A percentile compares a stretch with the other conserved stretches of the same genome.
phyloP scores from a whole-genome alignment of 345 rosid species.

The Dipteronia sinensis region DNA sequence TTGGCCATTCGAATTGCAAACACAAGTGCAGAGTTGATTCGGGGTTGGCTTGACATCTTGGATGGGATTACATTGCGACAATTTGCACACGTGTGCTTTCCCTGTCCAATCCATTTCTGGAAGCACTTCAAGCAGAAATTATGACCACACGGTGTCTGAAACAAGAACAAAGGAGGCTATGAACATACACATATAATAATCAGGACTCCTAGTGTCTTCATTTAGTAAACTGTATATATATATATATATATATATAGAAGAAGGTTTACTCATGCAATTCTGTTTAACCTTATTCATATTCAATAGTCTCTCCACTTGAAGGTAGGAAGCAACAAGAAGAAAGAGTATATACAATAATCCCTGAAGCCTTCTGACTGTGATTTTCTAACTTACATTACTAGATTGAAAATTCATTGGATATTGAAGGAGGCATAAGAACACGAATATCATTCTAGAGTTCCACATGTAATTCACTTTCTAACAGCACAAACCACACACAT shows the following conservation, averaged over 20 bases:
- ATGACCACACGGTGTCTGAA: slow-evolving; percentile 85
- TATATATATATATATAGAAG: not conserved
- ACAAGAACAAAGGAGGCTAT: not conserved
- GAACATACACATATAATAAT: not conserved
- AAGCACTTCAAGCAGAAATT: slow-evolving; percentile 79
- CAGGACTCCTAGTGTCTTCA: not conserved
- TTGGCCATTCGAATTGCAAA: slow-evolving; percentile 62
- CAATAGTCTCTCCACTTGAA: too few relatives aligned
- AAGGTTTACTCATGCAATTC: not conserved
- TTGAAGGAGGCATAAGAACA: too few relatives aligned
- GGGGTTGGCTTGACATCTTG: slow-evolving; percentile 51
- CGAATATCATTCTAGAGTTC: not conserved
- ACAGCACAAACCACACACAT: not conserved
- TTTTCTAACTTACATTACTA: too few relatives aligned
- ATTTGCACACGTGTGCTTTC: slow-evolving; percentile 53
- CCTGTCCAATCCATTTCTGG: slow-evolving; percentile 55
- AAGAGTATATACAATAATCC: too few relatives aligned
- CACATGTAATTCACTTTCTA: not conserved
- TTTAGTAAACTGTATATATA: too few relatives aligned
- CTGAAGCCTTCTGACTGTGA: too few relatives aligned
- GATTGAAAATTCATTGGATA: too few relatives aligned
- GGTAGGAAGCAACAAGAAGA: too few relatives aligned
- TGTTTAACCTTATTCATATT: not conserved
- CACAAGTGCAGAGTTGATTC: slow-evolving; percentile 62
- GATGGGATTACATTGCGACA: slow-evolving; percentile 57